phyloP scores from a whole-genome alignment of 176 grass and related monocot species.

The Ampelocalamus luodianensis region DNA sequence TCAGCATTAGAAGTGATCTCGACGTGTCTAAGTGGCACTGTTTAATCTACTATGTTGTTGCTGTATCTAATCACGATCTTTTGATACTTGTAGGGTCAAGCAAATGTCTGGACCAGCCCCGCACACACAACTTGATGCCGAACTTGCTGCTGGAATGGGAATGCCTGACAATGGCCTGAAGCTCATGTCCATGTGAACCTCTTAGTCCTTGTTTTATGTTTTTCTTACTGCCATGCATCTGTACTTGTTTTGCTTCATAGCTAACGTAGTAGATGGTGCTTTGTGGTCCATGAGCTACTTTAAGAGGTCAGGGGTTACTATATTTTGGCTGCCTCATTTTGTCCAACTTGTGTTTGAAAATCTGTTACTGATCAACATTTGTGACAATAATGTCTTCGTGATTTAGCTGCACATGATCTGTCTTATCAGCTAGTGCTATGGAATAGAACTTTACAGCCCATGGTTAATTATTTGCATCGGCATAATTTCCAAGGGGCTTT shows the following conservation, averaged over 20 bases:
- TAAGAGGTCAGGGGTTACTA: neutral
- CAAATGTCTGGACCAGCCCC: conserved; percentile 73
- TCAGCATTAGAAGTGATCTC: neutral
- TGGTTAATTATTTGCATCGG: neutral
- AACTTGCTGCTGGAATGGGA: conserved; percentile 92
- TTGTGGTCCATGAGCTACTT: conserved; percentile 1
- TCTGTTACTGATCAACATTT: neutral
- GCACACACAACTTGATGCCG: conserved; percentile 81
- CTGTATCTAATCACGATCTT: conserved; percentile 25
- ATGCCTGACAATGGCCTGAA: conserved; percentile 92
- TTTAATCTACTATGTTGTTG: neutral
- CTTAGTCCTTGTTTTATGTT: neutral
- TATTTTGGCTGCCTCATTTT: conserved; percentile 6
- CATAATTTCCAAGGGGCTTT: neutral
- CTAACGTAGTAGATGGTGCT: neutral
- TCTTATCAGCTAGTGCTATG: neutral
- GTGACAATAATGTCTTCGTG: neutral
- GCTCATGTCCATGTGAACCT: conserved; percentile 77
- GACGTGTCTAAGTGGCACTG: neutral
- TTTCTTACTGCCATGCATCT: conserved; percentile 21
- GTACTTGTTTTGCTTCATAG: conserved; percentile 19
- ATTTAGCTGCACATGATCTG: neutral
- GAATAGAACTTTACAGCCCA: neutral
- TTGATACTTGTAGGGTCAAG: conserved; percentile 66
- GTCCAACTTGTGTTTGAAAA: neutral